Base-by-base conservation (phyloP, 1,284 basidiomycete species). In the Fomitopsis schrenkii region DNA sequence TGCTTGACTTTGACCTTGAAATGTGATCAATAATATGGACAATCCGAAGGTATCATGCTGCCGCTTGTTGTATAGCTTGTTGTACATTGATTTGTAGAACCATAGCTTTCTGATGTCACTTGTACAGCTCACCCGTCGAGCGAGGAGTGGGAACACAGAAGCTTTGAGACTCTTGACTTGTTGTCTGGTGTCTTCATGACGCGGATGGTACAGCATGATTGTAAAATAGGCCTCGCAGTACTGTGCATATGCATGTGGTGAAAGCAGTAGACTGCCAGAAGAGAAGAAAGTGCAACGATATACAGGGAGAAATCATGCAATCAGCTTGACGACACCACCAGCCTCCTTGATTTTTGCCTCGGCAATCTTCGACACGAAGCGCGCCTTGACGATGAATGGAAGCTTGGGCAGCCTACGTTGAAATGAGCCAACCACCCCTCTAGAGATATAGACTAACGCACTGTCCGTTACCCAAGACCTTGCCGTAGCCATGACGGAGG, bases 301-400 rank as follows among this genome's bases (percentile, higher is more conserved):
- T 63, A 67, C 64, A 69, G 70, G 68, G 67, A 70, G 8, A 66
- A 64, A 75, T 88, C 86, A 97, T 78, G 95, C 95, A 73, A 95
- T 80, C 69, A 97, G 84, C 78, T 88, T 88, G 70, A 97, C 93
- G 72, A 95, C 94, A 75, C 95, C 95, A 68, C 95, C 95, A 66
- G 93, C 94, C 80, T 90, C 94, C 82, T 93, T 95, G 81, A 93
- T 93, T 79, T 93, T 93, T 62, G 76, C 77, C 79, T 97, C 95
- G 69, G 95, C 95, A 72, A 84, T 87, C 69, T 80, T 82, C 57
- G 94, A 96, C 64, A 97, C 94, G 76, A 90, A 97, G 68, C 95
- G 93, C 64, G 95, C 94, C 84, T 97, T 97, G 73, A 97, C 92
- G 73, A 98, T 97, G 83, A 94, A 93, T 44, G 95, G 95, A 64